Base-by-base conservation (phyloP, 2,329 filamentous ascomycete species). In the Exophiala aquamarina region DNA sequence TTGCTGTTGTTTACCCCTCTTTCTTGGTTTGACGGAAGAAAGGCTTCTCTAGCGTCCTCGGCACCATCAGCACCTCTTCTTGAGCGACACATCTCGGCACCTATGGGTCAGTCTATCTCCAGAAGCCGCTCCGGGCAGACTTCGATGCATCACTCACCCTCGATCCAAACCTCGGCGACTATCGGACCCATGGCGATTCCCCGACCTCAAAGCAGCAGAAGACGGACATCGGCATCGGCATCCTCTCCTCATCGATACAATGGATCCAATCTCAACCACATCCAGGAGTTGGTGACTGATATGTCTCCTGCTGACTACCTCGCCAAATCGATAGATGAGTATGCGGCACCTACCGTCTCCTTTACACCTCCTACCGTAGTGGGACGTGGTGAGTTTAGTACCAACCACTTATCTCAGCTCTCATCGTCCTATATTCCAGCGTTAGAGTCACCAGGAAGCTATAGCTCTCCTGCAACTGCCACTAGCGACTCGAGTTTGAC, bases 281-380 rank as follows among this genome's bases (percentile, higher is more conserved):
- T 69, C 41, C 59, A 66, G 53, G 62, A 70, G 49, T n/a, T n/a
- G n/a, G 65, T 71, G 32, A 64, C 63, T 54, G 69, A 70, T 44
- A 69, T 66, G 48, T 70, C 68, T 17, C 70, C 70, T 6, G 63
- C 66, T 20, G 69, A 72, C 53, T 72, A 68, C 54, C 59, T 69
- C 21, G 63, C 63, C 33, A 64, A 66, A 39, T 63, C 59, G 44
- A 55, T 65, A 56, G 67, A 68, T 39, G 63, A 63, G 32, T 55
- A 59, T 37, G 59, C 28, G 13, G 33, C 49, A 32, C 44, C 54
- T 34, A 43, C 52, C 11, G 59, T 61, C 32, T 52, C 61, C 29
- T 48, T 63, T 32, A 58, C 59, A 44, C 44, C 60, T 53, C 55
- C 59, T 34, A 55, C 59, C 34, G 49, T 52, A 46, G 44, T 60